These are phyloP conservation scores for Capsicum chinense DNA, from an alignment of 257 asterid species.

Conservation along the genomic window DNA sequence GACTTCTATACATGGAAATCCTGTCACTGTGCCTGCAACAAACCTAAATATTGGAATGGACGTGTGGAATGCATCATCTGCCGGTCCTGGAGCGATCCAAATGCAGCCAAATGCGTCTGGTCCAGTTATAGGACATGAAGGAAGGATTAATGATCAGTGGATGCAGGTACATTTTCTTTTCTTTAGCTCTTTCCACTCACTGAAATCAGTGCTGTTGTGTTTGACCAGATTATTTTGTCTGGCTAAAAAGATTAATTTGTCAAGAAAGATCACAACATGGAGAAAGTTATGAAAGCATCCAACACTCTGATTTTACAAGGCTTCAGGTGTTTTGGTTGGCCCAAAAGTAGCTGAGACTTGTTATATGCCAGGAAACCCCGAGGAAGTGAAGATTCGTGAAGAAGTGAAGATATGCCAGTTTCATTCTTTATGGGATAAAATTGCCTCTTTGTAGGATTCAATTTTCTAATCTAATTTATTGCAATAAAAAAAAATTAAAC, in stretches of 20 bases:
- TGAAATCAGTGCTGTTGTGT: background rate
- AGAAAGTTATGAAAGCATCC: background rate
- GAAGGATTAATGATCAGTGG: constrained; percentile 83
- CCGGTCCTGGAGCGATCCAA: constrained; percentile 71
- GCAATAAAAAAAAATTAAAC: background rate
- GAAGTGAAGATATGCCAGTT: background rate
- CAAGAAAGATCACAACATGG: constrained; percentile 14
- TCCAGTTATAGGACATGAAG: constrained; percentile 58
- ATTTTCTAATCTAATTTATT: background rate
- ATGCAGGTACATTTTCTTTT: constrained; percentile 52
- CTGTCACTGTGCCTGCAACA: constrained; percentile 72
- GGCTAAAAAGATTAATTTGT: background rate
- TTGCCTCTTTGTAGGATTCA: background rate
- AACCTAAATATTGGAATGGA: constrained; percentile 92
- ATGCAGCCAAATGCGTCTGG: constrained; percentile 61
- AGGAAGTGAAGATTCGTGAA: background rate
- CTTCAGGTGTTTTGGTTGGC: constrained; percentile 10
- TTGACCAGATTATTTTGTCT: background rate
- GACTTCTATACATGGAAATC: constrained; percentile 69
- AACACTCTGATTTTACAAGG: background rate
- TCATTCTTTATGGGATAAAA: constrained; percentile 5
- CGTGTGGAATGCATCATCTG: constrained; percentile 79
- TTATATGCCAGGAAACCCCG: background rate
- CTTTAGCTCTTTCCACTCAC: constrained; percentile 16
- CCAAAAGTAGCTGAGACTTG: background rate